Evolutionary conservation across 345 rosid species (phyloP).

Genomic region (Euphorbia pulcherrima): DNA sequence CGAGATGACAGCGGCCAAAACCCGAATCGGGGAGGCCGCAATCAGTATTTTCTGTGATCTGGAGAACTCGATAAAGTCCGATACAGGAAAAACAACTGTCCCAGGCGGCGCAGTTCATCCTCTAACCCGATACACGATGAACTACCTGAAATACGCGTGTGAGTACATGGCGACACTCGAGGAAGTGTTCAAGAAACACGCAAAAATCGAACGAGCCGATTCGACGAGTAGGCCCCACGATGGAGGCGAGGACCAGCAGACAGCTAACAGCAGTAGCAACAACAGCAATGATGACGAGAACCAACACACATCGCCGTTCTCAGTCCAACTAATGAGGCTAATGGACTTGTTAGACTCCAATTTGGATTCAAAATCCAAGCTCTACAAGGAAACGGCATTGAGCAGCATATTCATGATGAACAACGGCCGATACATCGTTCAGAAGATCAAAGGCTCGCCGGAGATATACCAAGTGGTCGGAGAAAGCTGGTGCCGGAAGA

Average conservation of each 20-base stretch:
- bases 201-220: constrained; percentile 65
- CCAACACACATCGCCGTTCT: constrained; percentile 42
- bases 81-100: constrained; percentile 57
- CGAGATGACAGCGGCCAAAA: constrained; percentile 46
- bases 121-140: constrained; percentile 78
- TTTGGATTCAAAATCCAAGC: constrained; percentile 60
- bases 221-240: constrained; percentile 37
- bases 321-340: constrained; percentile 48
- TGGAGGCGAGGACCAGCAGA: constrained; percentile 15
- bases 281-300: constrained; percentile 8
- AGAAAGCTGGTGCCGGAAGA: constrained; percentile 68
- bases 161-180: constrained; percentile 75
- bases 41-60: constrained; percentile 61
- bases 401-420: constrained; percentile 92
- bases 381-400: constrained; percentile 60
- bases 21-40: constrained; percentile 66
- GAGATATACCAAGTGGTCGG: constrained; percentile 63
- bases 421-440: constrained; percentile 86
- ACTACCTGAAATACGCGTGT: constrained; percentile 64
- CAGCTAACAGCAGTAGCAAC: neutral
- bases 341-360: constrained; percentile 68
- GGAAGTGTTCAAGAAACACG: constrained; percentile 70
- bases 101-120: constrained; percentile 96
- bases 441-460: constrained; percentile 63
- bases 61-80: constrained; percentile 68